These are phyloP conservation scores for Macrophomina phaseolina DNA, from an alignment of 2,329 filamentous ascomycete species.

Conservation along the genomic window DNA sequence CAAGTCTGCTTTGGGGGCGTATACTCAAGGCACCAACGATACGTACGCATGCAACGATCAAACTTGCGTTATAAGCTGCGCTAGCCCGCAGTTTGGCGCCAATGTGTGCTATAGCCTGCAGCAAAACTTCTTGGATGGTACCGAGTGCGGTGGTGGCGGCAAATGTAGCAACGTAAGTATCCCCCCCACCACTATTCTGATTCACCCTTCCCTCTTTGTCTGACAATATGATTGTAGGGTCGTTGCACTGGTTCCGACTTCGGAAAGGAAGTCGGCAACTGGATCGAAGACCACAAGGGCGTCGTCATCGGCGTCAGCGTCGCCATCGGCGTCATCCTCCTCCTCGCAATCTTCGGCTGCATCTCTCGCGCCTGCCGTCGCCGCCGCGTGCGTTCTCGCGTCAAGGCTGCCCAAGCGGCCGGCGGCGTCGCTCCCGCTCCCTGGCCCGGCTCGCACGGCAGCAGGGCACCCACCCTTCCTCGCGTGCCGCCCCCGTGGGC, in stretches of 20 bases:
- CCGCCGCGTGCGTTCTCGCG: conserved; percentile 8
- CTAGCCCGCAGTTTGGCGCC: conserved; percentile 68
- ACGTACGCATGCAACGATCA: conserved; percentile 74
- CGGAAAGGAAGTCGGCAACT: conserved; percentile 72
- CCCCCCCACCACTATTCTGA: background rate
- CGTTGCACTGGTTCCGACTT: conserved; percentile 74
- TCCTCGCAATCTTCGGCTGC: conserved; percentile 71
- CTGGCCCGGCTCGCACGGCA: background rate
- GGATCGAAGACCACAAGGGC: conserved; percentile 77
- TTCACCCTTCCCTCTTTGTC: background rate
- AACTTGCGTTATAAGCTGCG: conserved; percentile 79
- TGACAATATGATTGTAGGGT: conserved; percentile 55
- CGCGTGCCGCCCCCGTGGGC: conserved; percentile 23
- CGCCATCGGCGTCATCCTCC: conserved; percentile 73
- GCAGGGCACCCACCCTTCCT: conserved; percentile 9
- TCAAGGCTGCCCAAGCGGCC: conserved; percentile 4
- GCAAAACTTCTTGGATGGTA: conserved; percentile 94
- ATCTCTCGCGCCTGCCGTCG: conserved; percentile 62
- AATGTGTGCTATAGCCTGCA: conserved; percentile 76
- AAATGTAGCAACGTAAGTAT: conserved; percentile 69
- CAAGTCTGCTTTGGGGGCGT: conserved; percentile 75
- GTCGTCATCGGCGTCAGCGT: conserved; percentile 81
- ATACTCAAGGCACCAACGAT: conserved; percentile 70
- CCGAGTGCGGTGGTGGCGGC: conserved; percentile 80
- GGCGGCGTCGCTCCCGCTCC: background rate